phyloP scores from a whole-genome alignment of 441 rosid species.

The Mallotus japonicus region DNA sequence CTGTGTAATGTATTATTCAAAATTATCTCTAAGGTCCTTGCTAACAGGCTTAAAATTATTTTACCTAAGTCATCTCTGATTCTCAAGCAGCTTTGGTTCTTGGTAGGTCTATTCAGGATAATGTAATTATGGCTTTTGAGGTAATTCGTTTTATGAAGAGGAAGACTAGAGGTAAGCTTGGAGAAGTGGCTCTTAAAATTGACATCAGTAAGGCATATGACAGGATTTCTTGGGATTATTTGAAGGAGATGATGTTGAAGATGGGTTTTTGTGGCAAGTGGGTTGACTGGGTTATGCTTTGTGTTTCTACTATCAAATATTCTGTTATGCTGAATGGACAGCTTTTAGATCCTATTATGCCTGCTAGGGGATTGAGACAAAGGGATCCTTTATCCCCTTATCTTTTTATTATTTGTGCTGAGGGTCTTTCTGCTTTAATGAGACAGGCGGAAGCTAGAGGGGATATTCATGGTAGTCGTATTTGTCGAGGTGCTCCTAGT shows the following conservation, averaged over 20 bases:
- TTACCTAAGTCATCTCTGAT: neutral
- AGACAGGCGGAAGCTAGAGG: neutral
- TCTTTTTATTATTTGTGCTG: neutral
- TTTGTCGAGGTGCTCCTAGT: neutral
- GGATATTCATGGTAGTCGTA: neutral
- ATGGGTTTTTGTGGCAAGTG: no score
- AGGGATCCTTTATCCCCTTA: neutral
- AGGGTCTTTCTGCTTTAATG: neutral
- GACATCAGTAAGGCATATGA: no score
- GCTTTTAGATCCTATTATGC: neutral
- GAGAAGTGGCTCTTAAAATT: no score
- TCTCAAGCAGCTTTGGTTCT: neutral
- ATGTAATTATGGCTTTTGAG: neutral
- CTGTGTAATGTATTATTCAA: neutral
- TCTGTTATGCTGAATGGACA: no score
- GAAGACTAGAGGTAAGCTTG: no score
- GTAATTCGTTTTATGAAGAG: no score
- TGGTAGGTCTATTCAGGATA: neutral
- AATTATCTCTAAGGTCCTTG: no score
- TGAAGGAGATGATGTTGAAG: no score
- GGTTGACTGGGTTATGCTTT: no score
- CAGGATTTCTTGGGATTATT: no score
- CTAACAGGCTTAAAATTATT: no score
- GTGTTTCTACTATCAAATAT: no score
- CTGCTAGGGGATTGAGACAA: neutral